Percentiles rank a stretch among this genome's conserved stretches.
Conservation (phyloP, 2,329 filamentous ascomycete genomes). For the Alternaria sp. region DNA sequence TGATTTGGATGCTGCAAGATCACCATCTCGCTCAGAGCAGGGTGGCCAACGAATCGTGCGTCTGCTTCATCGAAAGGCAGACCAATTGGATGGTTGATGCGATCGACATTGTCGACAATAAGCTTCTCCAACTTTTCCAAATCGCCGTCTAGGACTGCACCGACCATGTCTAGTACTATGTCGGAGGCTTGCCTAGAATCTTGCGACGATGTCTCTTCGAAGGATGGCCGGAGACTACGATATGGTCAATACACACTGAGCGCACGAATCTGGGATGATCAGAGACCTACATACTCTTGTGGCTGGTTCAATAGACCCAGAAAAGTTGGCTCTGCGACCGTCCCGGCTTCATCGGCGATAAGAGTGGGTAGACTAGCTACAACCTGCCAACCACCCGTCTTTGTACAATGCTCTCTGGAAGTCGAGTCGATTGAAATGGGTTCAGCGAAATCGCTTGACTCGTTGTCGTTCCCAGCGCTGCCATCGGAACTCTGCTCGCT, state of each 20-base stretch:
- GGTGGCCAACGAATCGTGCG: constrained; percentile 35
- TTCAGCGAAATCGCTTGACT: constrained; percentile 9
- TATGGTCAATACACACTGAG: not conserved
- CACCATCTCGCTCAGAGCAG: constrained; percentile 30
- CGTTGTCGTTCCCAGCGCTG: constrained; percentile 8
- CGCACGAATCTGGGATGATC: not conserved
- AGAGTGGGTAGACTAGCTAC: constrained; percentile 1
- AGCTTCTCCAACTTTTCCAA: constrained; percentile 33
- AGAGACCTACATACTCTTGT: constrained; percentile 9
- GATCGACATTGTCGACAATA: constrained; percentile 27
- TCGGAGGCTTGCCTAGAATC: constrained; percentile 15
- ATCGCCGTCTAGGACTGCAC: constrained; percentile 32
- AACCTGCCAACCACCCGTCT: constrained; percentile 15
- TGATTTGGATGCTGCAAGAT: constrained; percentile 41
- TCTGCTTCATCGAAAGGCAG: constrained; percentile 32
- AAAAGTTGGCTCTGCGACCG: constrained; percentile 13
- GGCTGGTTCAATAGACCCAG: constrained; percentile 14
- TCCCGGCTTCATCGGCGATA: not conserved
- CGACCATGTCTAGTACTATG: constrained; percentile 37
- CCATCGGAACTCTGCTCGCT: not conserved
- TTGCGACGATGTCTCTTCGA: constrained; percentile 22
- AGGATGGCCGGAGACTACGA: constrained; percentile 13
- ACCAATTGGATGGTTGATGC: constrained; percentile 40
- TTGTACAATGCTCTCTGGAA: not conserved
- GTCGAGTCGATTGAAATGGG: not conserved